A percentile compares a stretch with the other conserved stretches of the same genome.
phyloP scores from a whole-genome alignment of 352 stramenopile genomes.

The Phytopythium chamaehyphon region DNA sequence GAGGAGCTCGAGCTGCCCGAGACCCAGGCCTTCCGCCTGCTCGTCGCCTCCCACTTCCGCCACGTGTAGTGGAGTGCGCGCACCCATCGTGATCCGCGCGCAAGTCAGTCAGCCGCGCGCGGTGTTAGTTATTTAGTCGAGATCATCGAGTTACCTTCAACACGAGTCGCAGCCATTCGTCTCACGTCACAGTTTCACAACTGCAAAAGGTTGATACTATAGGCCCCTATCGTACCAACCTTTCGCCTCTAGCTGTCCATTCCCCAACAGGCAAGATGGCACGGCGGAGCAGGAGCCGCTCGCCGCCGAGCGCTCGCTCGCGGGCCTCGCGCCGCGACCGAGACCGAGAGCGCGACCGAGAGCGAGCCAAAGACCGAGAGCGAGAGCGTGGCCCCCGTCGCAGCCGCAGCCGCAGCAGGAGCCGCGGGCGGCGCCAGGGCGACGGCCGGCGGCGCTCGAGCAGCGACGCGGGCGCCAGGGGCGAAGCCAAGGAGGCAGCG shows the following conservation, averaged over 20 bases:
- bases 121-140: not conserved
- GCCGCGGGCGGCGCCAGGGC: slow-evolving; percentile 5
- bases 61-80: not conserved
- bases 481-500: not conserved
- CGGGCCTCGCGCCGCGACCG: slow-evolving; percentile 15
- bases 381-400: slow-evolving; percentile 8
- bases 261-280: slow-evolving; percentile 9
- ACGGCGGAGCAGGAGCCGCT: slow-evolving; percentile 19
- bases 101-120: not conserved
- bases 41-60: slow-evolving; percentile 39
- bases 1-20: slow-evolving; percentile 38
- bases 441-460: slow-evolving; percentile 1
- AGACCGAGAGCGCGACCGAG: slow-evolving; percentile 9
- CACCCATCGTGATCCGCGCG: too few relatives aligned
- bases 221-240: not conserved
- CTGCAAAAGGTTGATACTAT: too few relatives aligned
- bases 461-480: not conserved
- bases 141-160: not conserved
- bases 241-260: not conserved
- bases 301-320: slow-evolving; percentile 23
- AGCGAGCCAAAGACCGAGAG: too few relatives aligned
- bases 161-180: not conserved
- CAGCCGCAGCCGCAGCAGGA: slow-evolving; percentile 17
- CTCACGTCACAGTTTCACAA: not conserved
- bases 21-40: slow-evolving; percentile 52